Percentiles rank a stretch among this genome's conserved stretches.
These are phyloP conservation scores for Yamadazyma sp. DNA, from an alignment of 1,139 yeast species.

Conservation along the genomic window DNA sequence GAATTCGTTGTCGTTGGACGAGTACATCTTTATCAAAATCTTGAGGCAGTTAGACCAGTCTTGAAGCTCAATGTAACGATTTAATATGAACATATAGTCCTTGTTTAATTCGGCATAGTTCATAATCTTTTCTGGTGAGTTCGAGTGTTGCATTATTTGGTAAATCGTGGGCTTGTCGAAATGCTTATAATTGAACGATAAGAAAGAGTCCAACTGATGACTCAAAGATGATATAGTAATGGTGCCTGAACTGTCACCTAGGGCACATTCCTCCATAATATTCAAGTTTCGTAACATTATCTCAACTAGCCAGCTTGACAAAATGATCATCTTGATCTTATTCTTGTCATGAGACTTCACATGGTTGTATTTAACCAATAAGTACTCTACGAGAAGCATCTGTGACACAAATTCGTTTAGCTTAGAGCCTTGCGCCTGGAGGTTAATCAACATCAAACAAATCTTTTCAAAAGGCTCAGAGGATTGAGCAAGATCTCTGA, in stretches of 20 bases:
- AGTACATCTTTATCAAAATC: slow-evolving; percentile 50
- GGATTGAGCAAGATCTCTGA: slow-evolving; percentile 60
- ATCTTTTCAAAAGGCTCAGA: slow-evolving; percentile 71
- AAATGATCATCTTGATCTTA: slow-evolving; percentile 55
- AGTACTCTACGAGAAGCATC: slow-evolving; percentile 51
- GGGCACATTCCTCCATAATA: slow-evolving; percentile 6
- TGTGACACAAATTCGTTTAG: slow-evolving; percentile 20
- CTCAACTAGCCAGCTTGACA: slow-evolving; percentile 87
- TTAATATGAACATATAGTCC: slow-evolving; percentile 69
- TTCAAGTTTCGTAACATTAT: slow-evolving; percentile 33
- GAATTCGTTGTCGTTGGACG: slow-evolving; percentile 27
- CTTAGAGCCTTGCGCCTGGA: slow-evolving; percentile 13
- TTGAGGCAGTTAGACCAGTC: slow-evolving; percentile 76
- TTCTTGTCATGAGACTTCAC: slow-evolving; percentile 33
- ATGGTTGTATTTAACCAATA: slow-evolving; percentile 49
- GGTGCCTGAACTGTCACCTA: background rate
- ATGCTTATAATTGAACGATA: slow-evolving; percentile 44
- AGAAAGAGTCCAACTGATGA: slow-evolving; percentile 50
- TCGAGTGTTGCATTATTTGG: slow-evolving; percentile 68
- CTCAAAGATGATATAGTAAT: slow-evolving; percentile 9
- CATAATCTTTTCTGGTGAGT: slow-evolving; percentile 62
- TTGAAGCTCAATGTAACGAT: slow-evolving; percentile 65
- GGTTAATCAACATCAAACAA: slow-evolving; percentile 60
- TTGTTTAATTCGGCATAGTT: slow-evolving; percentile 66
- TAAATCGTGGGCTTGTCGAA: slow-evolving; percentile 69